phyloP scores from a whole-genome alignment of 805 yeast genomes.

The Ogataea methanolica region DNA sequence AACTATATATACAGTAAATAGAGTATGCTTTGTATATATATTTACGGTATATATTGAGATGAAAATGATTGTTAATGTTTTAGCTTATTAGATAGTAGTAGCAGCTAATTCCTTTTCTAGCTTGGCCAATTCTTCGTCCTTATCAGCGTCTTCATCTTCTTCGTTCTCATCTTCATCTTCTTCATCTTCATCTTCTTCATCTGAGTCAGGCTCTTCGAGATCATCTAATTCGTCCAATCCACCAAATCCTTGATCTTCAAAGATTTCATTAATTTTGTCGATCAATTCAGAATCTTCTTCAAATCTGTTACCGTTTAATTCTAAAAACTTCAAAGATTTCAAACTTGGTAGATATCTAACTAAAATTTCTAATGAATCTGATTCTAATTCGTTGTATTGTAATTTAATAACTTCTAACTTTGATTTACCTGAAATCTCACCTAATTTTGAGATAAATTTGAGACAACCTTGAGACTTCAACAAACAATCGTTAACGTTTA shows the following conservation, averaged over 20 bases:
- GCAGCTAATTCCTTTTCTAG: constrained; percentile 52
- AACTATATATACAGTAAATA: too few species aligned
- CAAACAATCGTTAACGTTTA: constrained; percentile 86
- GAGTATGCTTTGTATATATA: too few species aligned
- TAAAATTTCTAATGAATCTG: constrained; percentile 56
- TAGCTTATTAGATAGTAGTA: constrained; percentile 18
- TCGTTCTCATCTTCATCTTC: constrained; percentile 45
- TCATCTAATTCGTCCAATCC: constrained; percentile 93
- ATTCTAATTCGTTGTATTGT: constrained; percentile 85
- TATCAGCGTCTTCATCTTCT: constrained; percentile 49
- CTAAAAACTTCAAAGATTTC: constrained; percentile 60
- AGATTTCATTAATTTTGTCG: constrained; percentile 54
- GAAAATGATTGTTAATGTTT: too few species aligned
- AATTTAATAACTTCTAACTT: constrained; percentile 59
- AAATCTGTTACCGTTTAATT: constrained; percentile 90
- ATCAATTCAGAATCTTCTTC: constrained; percentile 80
- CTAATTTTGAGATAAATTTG: constrained; percentile 45
- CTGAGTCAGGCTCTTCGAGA: constrained; percentile 76
- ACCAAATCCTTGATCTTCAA: constrained; percentile 71
- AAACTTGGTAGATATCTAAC: constrained; percentile 49
- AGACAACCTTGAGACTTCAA: constrained; percentile 75
- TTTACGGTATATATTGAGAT: too few species aligned
- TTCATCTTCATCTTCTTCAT: constrained; percentile 62
- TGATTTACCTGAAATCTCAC: constrained; percentile 24
- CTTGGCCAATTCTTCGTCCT: constrained; percentile 35